These are phyloP conservation scores for Lumnitzera littorea DNA, from an alignment of 345 rosid genomes.

Conservation along the genomic window DNA sequence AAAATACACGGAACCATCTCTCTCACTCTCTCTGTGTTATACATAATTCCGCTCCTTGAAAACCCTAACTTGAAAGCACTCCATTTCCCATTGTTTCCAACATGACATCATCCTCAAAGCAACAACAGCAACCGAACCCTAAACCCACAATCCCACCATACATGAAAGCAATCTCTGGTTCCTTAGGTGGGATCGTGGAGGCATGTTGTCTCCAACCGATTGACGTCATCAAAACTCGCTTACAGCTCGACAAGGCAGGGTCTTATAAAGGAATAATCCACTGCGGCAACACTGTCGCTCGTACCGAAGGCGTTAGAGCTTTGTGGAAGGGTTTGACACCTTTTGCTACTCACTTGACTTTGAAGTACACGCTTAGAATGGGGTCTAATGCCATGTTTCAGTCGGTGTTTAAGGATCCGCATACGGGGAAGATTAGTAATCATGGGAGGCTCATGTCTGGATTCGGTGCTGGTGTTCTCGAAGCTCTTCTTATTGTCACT, in stretches of 20 bases:
- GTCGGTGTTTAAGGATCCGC: conserved; percentile 64
- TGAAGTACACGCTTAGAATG: conserved; percentile 85
- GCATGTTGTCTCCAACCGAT: conserved; percentile 90
- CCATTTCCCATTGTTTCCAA: neutral
- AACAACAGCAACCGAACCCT: conserved; percentile 7
- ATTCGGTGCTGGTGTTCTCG: conserved; percentile 94
- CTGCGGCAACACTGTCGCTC: conserved; percentile 63
- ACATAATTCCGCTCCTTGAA: no score
- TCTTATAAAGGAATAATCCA: conserved; percentile 69
- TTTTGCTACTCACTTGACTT: conserved; percentile 87
- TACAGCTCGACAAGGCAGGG: conserved; percentile 73
- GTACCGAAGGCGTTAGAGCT: conserved; percentile 76
- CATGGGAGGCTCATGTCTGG: conserved; percentile 59
- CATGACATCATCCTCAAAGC: neutral
- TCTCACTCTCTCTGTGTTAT: conserved; percentile 2
- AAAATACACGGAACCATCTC: neutral
- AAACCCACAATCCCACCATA: conserved; percentile 53
- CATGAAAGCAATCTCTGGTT: conserved; percentile 89
- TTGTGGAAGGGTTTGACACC: conserved; percentile 96
- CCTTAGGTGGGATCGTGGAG: conserved; percentile 84
- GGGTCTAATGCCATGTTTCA: conserved; percentile 87
- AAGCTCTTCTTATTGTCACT: conserved; percentile 86
- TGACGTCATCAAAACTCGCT: conserved; percentile 87
- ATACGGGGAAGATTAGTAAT: conserved; percentile 62
- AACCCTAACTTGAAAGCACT: neutral